Percentiles rank a stretch among this genome's conserved stretches.
phyloP scores from a whole-genome alignment of 352 stramenopile species.

The Saprolegnia diclina region DNA sequence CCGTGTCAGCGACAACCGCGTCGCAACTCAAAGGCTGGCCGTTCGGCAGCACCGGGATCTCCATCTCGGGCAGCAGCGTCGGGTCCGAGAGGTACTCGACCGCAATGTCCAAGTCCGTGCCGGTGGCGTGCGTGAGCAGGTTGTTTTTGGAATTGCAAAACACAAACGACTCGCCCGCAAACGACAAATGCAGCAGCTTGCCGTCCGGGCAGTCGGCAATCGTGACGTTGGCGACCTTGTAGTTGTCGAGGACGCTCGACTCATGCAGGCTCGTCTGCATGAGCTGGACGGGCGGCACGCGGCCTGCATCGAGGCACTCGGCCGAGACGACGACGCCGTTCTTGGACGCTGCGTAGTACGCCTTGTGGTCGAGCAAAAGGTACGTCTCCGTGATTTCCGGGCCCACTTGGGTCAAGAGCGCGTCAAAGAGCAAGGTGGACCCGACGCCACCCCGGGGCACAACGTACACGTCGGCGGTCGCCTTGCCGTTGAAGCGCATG shows the following conservation, averaged over 20 bases:
- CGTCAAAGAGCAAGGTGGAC: slow-evolving; percentile 6
- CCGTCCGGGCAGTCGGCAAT: slow-evolving; percentile 19
- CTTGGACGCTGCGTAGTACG: slow-evolving; percentile 1
- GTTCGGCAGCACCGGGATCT: background rate
- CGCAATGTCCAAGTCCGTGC: slow-evolving; percentile 29
- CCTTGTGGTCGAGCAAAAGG: slow-evolving; percentile 5
- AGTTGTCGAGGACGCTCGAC: slow-evolving; percentile 3
- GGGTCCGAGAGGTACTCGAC: slow-evolving; percentile 29
- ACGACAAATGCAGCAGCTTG: slow-evolving; percentile 33
- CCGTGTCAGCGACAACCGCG: background rate
- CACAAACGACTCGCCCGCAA: slow-evolving; percentile 38
- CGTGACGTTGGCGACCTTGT: background rate
- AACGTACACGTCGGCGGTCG: background rate
- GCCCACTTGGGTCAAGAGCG: background rate
- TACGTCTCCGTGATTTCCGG: background rate
- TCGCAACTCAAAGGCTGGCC: background rate
- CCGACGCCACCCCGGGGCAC: background rate
- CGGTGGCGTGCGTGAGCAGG: slow-evolving; percentile 23
- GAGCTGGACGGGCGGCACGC: slow-evolving; percentile 19
- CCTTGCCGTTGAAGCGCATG: slow-evolving; percentile 7
- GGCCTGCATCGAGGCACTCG: background rate
- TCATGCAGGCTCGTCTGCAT: background rate
- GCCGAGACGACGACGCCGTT: background rate
- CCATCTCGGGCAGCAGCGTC: slow-evolving; percentile 21
- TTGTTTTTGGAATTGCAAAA: slow-evolving; percentile 31